Evolutionary conservation across 257 asterid genomes (phyloP).

Genomic region (Cordia subcordata): DNA sequence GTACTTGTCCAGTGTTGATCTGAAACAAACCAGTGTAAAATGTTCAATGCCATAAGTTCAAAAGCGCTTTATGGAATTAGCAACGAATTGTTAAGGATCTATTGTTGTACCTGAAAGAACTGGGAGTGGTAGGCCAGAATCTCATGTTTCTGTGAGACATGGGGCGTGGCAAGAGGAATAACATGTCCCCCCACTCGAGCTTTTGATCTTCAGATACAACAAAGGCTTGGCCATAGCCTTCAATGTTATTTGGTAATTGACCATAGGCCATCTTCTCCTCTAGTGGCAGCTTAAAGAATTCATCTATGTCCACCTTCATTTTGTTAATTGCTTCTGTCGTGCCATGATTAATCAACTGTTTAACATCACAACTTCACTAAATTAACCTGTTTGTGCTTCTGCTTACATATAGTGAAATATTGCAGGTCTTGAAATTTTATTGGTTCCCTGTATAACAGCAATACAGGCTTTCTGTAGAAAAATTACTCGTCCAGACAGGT

Average conservation of each 20-base stretch:
- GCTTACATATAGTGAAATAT: too few species aligned
- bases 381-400: not conserved
- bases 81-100: too few species aligned
- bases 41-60: not conserved
- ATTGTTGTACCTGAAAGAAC: constrained; percentile 34
- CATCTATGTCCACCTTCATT: constrained; percentile 26
- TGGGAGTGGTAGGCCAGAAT: constrained; percentile 29
- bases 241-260: constrained; percentile 26
- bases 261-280: constrained; percentile 27
- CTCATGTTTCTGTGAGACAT: constrained; percentile 15
- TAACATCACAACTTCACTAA: not conserved
- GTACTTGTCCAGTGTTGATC: constrained; percentile 28
- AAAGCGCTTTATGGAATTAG: too few species aligned
- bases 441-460: too few species aligned
- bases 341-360: constrained; percentile 33
- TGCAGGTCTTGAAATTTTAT: too few species aligned
- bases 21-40: constrained; percentile 1
- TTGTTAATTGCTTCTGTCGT: constrained; percentile 22
- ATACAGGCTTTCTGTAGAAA: too few species aligned
- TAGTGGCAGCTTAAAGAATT: constrained; percentile 35
- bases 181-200: constrained; percentile 42
- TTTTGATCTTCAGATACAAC: constrained; percentile 37
- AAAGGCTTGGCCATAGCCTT: constrained; percentile 41
- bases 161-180: constrained; percentile 23
- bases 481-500: not conserved